phyloP scores from a whole-genome alignment of 129 eudicot species.

The Artemisia argyi region DNA sequence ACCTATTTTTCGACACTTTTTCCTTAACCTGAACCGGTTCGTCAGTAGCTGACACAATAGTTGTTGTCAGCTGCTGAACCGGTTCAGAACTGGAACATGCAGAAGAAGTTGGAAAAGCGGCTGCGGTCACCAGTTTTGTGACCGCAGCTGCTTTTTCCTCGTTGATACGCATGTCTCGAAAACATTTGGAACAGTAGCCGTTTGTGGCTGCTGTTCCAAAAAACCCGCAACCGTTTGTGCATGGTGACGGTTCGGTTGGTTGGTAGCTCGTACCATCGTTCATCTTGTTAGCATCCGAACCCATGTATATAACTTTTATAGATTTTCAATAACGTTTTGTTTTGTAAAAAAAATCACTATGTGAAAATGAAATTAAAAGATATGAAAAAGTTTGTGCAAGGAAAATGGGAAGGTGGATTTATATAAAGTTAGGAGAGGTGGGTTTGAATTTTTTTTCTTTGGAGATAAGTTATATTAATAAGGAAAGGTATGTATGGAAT shows the following conservation, averaged over 20 bases:
- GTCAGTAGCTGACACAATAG: background rate
- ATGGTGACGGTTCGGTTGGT: conserved; percentile 57
- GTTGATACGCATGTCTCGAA: conserved; percentile 35
- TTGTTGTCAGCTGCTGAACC: background rate
- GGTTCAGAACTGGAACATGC: background rate
- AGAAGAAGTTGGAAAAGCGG: background rate
- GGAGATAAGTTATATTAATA: conserved; percentile 9
- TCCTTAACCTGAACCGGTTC: conserved; percentile 10
- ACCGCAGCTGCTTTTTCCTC: conserved; percentile 59
- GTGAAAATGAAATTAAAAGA: background rate
- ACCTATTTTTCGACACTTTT: conserved; percentile 37
- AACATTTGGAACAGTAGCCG: conserved; percentile 80
- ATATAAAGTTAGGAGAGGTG: conserved; percentile 20
- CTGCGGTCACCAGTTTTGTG: conserved; percentile 36
- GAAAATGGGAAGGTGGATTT: conserved; percentile 10
- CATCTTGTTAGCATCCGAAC: conserved; percentile 47
- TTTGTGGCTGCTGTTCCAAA: conserved; percentile 76
- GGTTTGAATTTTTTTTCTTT: conserved; percentile 19
- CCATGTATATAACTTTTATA: conserved; percentile 26
- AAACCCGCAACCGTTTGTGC: conserved; percentile 88
- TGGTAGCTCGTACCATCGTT: conserved; percentile 57
- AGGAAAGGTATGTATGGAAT: background rate
- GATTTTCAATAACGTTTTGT: background rate
- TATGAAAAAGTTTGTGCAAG: conserved; percentile 10
- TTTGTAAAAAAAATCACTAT: too few relatives aligned